Evolutionary conservation across 2,329 filamentous ascomycete genomes (phyloP).

Genomic region (Coniella vitis): DNA sequence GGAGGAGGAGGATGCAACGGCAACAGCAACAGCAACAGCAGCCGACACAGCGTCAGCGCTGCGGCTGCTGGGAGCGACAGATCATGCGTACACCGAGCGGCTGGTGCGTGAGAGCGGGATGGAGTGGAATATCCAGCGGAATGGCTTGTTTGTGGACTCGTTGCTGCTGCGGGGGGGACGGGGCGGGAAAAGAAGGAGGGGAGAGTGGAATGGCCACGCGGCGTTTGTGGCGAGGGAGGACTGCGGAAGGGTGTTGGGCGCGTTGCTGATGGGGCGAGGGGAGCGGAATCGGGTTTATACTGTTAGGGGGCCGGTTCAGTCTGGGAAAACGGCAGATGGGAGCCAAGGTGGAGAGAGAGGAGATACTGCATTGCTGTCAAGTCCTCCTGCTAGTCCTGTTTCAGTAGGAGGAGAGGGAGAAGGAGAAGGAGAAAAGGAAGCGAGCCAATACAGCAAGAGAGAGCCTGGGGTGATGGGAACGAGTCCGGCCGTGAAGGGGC

Average conservation of each 20-base stretch:
- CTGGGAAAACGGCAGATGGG: slow-evolving; percentile 1
- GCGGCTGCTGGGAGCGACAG: slow-evolving; percentile 26
- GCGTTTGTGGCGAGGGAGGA: slow-evolving; percentile 31
- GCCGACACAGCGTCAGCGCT: slow-evolving; percentile 19
- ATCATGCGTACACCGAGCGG: slow-evolving; percentile 28
- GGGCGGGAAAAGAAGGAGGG: slow-evolving; percentile 15
- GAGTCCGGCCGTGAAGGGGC: background rate
- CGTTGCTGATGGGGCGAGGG: slow-evolving; percentile 26
- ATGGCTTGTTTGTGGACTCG: slow-evolving; percentile 16
- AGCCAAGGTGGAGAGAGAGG: background rate
- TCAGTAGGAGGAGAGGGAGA: background rate
- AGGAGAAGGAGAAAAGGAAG: too few species aligned
- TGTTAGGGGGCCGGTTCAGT: slow-evolving; percentile 26
- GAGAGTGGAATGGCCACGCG: slow-evolving; percentile 28
- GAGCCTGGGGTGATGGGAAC: background rate
- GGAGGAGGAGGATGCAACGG: too few species aligned
- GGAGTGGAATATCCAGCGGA: slow-evolving; percentile 16
- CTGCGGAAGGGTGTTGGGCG: slow-evolving; percentile 25
- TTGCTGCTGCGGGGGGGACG: background rate
- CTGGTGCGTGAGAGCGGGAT: slow-evolving; percentile 26
- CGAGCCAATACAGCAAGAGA: too few species aligned
- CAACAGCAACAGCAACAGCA: too few species aligned
- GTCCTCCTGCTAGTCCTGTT: background rate
- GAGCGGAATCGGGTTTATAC: slow-evolving; percentile 29
- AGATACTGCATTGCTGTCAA: background rate